Conservation (phyloP, 78 protist species). For the Polysphondylium violaceum region DNA sequence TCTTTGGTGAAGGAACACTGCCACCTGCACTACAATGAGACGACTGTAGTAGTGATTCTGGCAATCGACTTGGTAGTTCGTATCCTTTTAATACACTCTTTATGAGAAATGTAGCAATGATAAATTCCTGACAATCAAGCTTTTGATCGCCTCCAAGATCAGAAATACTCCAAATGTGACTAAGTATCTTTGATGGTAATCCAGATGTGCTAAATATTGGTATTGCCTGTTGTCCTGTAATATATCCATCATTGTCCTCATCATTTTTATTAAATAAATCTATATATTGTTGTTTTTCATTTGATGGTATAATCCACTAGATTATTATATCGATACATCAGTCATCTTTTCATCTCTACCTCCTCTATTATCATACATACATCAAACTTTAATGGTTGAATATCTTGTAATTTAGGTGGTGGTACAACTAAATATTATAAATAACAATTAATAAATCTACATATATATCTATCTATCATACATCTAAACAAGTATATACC, state of each 20-base stretch:
- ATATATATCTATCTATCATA: too few relatives aligned
- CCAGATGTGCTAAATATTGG: conserved; percentile 36
- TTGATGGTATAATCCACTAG: conserved; percentile 22
- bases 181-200: conserved; percentile 32
- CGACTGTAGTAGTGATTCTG: conserved; percentile 30
- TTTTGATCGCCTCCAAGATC: conserved; percentile 37
- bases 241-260: conserved; percentile 62
- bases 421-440: too few relatives aligned
- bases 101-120: conserved; percentile 67
- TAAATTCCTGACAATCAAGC: conserved; percentile 74
- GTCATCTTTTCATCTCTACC: too few relatives aligned
- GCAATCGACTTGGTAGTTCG: conserved; percentile 47
- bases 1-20: conserved; percentile 61
- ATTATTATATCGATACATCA: too few relatives aligned
- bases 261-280: conserved; percentile 59
- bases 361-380: conserved; percentile 7
- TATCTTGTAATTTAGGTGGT: conserved; percentile 53
- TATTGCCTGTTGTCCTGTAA: conserved; percentile 35
- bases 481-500: too few relatives aligned
- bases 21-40: conserved; percentile 40
- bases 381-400: conserved; percentile 49
- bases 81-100: conserved; percentile 46
- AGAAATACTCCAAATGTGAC: conserved; percentile 61
- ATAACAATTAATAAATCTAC: too few relatives aligned
- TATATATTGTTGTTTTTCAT: conserved; percentile 39